phyloP scores from a whole-genome alignment of 495 filamentous ascomycete species.

The Lasiosphaeriaceae sp. region DNA sequence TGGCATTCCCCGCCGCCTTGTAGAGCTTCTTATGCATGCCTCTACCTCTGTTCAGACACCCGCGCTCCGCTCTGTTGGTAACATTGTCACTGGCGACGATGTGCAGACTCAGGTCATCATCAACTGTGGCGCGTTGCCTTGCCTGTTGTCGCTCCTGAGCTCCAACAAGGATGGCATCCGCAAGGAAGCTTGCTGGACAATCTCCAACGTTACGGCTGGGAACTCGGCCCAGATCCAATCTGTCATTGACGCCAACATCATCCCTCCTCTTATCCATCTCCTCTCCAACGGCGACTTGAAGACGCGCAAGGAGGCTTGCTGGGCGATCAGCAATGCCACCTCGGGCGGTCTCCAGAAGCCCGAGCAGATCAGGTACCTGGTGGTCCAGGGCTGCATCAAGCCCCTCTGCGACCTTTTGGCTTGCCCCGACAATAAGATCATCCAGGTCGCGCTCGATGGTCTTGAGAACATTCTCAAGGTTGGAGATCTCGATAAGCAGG shows the following conservation, averaged over 20 bases:
- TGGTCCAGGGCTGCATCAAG: constrained; percentile 91
- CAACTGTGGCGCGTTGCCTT: constrained; percentile 91
- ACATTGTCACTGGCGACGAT: constrained; percentile 98
- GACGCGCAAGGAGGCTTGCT: constrained; percentile 99
- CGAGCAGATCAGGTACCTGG: constrained; percentile 95
- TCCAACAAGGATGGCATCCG: constrained; percentile 98
- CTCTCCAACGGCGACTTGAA: constrained; percentile 97
- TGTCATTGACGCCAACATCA: constrained; percentile 94
- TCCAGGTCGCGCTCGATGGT: constrained; percentile 96
- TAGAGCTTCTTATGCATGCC: constrained; percentile 98
- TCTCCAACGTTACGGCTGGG: constrained; percentile 97
- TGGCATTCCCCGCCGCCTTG: constrained; percentile 92
- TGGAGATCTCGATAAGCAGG: constrained; percentile 96
- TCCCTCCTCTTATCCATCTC: constrained; percentile 92
- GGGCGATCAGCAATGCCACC: constrained; percentile 99
- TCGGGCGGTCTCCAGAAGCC: constrained; percentile 97
- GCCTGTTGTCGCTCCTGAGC: constrained; percentile 85
- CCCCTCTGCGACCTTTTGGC: constrained; percentile 93
- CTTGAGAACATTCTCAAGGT: constrained; percentile 99
- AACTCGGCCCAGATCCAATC: constrained; percentile 97
- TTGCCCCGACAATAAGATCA: constrained; percentile 99
- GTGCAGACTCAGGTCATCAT: constrained; percentile 99
- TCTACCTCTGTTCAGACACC: constrained; percentile 98
- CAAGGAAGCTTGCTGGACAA: constrained; percentile 99
- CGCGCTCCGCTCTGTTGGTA: constrained; percentile 93